A percentile compares a stretch with the other conserved stretches of the same genome.
Evolutionary conservation across 139 green algal species (phyloP).

Genomic region (Chlorella sorokiniana): DNA sequence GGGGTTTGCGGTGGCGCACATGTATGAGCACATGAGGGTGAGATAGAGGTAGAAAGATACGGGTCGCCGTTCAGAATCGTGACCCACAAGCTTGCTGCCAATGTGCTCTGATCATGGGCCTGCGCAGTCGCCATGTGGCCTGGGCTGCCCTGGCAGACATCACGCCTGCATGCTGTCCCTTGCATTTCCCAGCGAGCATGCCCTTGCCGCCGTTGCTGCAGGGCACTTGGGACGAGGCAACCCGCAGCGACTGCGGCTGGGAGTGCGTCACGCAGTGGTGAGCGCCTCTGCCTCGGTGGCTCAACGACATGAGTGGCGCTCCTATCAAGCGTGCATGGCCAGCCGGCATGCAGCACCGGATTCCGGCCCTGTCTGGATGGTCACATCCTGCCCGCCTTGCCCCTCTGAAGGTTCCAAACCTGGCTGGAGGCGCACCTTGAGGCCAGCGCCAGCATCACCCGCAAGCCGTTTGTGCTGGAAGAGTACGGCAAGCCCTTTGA

Average conservation of each 20-base stretch:
- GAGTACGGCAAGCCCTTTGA: neutral
- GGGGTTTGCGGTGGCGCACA: neutral
- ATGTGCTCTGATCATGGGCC: too few species aligned
- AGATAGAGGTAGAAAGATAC: too few species aligned
- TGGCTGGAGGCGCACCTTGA: conserved; percentile 10
- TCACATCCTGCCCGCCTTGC: neutral
- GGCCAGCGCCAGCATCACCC: neutral
- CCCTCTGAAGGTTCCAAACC: neutral
- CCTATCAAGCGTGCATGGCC: neutral
- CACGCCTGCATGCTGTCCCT: neutral
- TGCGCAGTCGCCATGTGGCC: too few species aligned
- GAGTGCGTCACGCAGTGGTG: conserved; percentile 8
- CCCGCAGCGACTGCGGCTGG: conserved; percentile 7
- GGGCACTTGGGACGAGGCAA: conserved; percentile 3
- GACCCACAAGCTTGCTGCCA: too few species aligned
- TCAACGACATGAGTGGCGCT: neutral
- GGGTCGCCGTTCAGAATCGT: too few species aligned
- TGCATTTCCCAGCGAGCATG: neutral
- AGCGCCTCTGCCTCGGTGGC: neutral
- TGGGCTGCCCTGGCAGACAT: too few species aligned
- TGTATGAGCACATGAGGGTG: conserved; percentile 13
- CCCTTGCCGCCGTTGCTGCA: neutral
- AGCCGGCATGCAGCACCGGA: too few species aligned
- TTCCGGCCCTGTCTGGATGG: neutral
- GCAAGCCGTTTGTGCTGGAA: conserved; percentile 16